phyloP scores from a whole-genome alignment of 192 early-diverging fungal species.

The Podila clonocystis region DNA sequence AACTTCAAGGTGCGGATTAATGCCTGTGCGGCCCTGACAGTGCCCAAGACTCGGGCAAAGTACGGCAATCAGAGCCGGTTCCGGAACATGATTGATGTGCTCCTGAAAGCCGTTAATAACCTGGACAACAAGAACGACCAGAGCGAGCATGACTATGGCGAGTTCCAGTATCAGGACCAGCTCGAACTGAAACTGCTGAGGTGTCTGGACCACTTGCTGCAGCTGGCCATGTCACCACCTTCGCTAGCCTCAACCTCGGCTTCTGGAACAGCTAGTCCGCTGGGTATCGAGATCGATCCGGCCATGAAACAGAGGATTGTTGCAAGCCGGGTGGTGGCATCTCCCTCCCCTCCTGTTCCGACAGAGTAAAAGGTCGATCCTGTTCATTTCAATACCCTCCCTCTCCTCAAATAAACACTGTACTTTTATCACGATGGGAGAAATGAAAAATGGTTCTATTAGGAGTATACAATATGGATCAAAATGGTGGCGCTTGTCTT shows the following conservation, averaged over 20 bases:
- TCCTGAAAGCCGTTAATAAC: slow-evolving; percentile 46
- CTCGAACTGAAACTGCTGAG: slow-evolving; percentile 30
- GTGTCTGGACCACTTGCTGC: slow-evolving; percentile 41
- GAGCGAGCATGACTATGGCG: slow-evolving; percentile 36
- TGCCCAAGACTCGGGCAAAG: slow-evolving; percentile 41
- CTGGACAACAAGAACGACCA: slow-evolving; percentile 38
- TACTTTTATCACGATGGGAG: background rate
- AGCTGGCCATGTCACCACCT: slow-evolving; percentile 3
- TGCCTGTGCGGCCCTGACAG: slow-evolving; percentile 63
- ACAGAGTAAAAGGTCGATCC: too few relatives aligned
- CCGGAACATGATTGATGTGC: slow-evolving; percentile 30
- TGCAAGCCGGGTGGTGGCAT: slow-evolving; percentile 11
- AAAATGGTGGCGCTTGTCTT: slow-evolving; percentile 3
- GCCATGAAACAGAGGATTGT: slow-evolving; percentile 26
- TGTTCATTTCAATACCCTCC: too few relatives aligned
- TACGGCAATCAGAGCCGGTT: slow-evolving; percentile 55
- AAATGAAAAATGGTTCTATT: background rate
- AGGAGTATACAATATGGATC: background rate
- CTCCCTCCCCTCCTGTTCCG: background rate
- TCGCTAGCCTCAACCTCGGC: background rate
- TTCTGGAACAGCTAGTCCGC: slow-evolving; percentile 5
- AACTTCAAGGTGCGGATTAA: slow-evolving; percentile 87
- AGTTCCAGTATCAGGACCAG: slow-evolving; percentile 40
- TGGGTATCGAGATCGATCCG: slow-evolving; percentile 22
- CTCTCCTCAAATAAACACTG: too few relatives aligned